phyloP scores from a whole-genome alignment of 2,329 filamentous ascomycete genomes.

The Ascocoryne sarcoides region DNA sequence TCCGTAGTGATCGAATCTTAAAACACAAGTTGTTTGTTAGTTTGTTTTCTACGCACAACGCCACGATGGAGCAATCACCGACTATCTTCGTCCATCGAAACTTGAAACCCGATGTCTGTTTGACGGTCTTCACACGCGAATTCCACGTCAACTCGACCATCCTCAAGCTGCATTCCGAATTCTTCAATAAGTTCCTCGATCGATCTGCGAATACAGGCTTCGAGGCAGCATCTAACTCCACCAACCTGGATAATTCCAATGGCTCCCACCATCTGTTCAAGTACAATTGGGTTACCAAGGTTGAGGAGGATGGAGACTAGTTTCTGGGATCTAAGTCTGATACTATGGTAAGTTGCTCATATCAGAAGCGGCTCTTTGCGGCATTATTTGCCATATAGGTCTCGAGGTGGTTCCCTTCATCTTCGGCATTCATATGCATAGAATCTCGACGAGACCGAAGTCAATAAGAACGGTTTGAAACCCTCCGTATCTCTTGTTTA shows the following conservation, averaged over 20 bases:
- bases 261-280: no score
- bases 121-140: constrained; percentile 4
- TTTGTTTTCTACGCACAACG: no score
- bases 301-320: constrained; percentile 10
- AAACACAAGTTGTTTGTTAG: no score
- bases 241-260: neutral
- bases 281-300: constrained; percentile 10
- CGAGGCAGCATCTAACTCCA: neutral
- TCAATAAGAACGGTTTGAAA: no score
- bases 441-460: no score
- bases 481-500: no score
- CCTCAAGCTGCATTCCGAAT: constrained; percentile 10
- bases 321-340: neutral
- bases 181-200: constrained; percentile 11
- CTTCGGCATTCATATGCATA: no score
- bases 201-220: constrained; percentile 7
- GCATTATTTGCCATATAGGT: neutral
- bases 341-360: neutral
- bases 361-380: no score
- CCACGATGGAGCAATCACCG: neutral
- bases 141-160: constrained; percentile 9
- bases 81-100: constrained; percentile 1
- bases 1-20: no score
- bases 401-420: no score
- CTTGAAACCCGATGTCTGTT: constrained; percentile 3